A percentile compares a stretch with the other conserved stretches of the same genome.
These are phyloP conservation scores for Pseudocercospora eumusae DNA, from an alignment of 2,329 filamentous ascomycete species.

Conservation along the genomic window DNA sequence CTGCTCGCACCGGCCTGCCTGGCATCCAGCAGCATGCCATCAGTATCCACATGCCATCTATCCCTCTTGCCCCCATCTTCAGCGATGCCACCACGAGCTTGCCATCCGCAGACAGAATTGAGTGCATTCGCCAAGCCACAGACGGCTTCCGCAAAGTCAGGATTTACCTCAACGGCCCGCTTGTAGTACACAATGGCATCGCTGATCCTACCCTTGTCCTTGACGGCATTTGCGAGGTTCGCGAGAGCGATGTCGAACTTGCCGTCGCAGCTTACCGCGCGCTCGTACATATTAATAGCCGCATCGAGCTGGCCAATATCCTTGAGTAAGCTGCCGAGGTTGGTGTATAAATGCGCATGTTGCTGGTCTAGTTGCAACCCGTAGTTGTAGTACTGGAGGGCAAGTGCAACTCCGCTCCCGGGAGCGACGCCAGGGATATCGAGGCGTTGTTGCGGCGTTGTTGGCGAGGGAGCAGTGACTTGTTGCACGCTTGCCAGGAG, in stretches of 20 bases:
- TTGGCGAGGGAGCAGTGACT: constrained; percentile 41
- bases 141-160: constrained; percentile 94
- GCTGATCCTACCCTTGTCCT: constrained; percentile 87
- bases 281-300: constrained; percentile 96
- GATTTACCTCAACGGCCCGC: constrained; percentile 85
- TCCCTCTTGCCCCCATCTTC: constrained; percentile 74
- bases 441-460: constrained; percentile 39
- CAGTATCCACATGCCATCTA: constrained; percentile 88
- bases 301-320: constrained; percentile 90
- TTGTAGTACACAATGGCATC: constrained; percentile 93
- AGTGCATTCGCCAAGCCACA: constrained; percentile 92
- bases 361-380: constrained; percentile 81
- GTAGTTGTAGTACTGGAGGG: constrained; percentile 93
- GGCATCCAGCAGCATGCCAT: constrained; percentile 78
- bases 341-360: constrained; percentile 95
- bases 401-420: constrained; percentile 83
- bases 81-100: constrained; percentile 80
- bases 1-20: constrained; percentile 61
- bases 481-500: constrained; percentile 93
- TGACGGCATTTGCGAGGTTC: constrained; percentile 95
- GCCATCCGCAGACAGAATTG: constrained; percentile 96
- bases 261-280: constrained; percentile 87
- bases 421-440: constrained; percentile 75
- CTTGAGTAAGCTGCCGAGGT: constrained; percentile 90
- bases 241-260: constrained; percentile 95